Evolutionary conservation across 305 asterid genomes (phyloP), one percentile per base, ranked within the genome.

Genomic region (Plantago coronopus): DNA sequence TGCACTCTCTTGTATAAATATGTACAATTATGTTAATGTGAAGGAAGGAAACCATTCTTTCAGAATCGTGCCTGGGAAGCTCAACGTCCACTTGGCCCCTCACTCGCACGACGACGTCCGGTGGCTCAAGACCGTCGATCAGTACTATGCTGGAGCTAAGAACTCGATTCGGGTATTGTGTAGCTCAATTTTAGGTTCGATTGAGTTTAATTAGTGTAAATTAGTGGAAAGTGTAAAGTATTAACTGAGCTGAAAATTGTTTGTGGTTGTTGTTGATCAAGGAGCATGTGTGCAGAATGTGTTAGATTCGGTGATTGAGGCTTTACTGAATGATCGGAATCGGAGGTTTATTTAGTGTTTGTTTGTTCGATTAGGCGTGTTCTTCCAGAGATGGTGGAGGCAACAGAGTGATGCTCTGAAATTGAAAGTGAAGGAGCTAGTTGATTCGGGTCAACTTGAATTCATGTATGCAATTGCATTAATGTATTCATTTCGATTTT

Each of bases 91-190:
- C 77, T 77, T 91, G 83, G 98, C 89, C 43, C 91, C 98, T 64
- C 98, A 91, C 66, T 74, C 94, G 45, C 98, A 91, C 73, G 98
- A 91, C 74, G 98, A 91, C 76, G 98, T 91, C 69, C 97, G 98
- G 20, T 91, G 98, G 98, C 73, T 91, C 67, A 91, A 91, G 74
- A 88, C 98, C 65, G 84, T 91, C 66, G 98, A 91, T 81, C 98
- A 91, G 86, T 91, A 91, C 79, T 91, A 86, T 74, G 95, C 75
- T 68, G 98, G 98, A 43, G 83, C 95, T 69, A 91, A 91, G 72
- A 91, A 91, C 67, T 74, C 97, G 17, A 88, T 93, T 74, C 97
- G 91, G 86, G 97, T 83, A 29, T 15, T 46, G 8, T 11, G 4
- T 29, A 27, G 8, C 12, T 22, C n/a, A 20, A 21, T 21, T 50